Evolutionary conservation across 2,329 filamentous ascomycete species (phyloP).

Genomic region (Cladophialophora immunda): DNA sequence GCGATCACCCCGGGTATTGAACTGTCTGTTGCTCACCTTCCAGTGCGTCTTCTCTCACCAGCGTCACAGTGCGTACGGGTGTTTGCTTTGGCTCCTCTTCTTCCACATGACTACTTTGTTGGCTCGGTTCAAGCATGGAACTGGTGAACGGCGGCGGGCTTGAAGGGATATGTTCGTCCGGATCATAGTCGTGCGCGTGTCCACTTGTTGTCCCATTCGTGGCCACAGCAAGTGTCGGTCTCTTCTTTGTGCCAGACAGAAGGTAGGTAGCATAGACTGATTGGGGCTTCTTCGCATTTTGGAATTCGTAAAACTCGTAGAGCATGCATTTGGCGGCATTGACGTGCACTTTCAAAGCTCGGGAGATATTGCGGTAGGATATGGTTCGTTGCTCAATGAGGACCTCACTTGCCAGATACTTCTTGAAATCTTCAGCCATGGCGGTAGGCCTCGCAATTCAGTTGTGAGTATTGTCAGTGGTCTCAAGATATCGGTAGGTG

Average conservation of each 20-base stretch:
- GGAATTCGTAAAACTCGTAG: constrained; percentile 81
- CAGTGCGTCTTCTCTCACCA: constrained; percentile 77
- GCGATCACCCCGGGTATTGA: constrained; percentile 24
- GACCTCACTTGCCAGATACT: constrained; percentile 77
- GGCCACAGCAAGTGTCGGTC: constrained; percentile 39
- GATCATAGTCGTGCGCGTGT: constrained; percentile 64
- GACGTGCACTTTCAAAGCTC: constrained; percentile 82
- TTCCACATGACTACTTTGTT: constrained; percentile 65
- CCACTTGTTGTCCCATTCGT: constrained; percentile 31
- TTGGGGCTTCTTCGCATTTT: constrained; percentile 77
- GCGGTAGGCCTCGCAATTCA: neutral
- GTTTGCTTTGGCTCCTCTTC: constrained; percentile 62
- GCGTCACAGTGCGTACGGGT: constrained; percentile 66
- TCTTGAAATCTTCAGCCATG: constrained; percentile 64
- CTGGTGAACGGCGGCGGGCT: constrained; percentile 67
- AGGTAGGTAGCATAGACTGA: constrained; percentile 94
- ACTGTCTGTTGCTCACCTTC: constrained; percentile 61
- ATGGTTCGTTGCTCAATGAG: constrained; percentile 79
- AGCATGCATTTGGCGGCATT: constrained; percentile 91
- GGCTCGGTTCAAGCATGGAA: constrained; percentile 39
- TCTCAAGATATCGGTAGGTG: neutral
- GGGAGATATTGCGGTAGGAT: constrained; percentile 82
- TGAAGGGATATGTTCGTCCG: constrained; percentile 70
- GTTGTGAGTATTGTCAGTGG: neutral
- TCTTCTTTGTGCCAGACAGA: constrained; percentile 73